Base-by-base conservation (phyloP, 169 alveolate species). In the Eimeria acervulina region DNA sequence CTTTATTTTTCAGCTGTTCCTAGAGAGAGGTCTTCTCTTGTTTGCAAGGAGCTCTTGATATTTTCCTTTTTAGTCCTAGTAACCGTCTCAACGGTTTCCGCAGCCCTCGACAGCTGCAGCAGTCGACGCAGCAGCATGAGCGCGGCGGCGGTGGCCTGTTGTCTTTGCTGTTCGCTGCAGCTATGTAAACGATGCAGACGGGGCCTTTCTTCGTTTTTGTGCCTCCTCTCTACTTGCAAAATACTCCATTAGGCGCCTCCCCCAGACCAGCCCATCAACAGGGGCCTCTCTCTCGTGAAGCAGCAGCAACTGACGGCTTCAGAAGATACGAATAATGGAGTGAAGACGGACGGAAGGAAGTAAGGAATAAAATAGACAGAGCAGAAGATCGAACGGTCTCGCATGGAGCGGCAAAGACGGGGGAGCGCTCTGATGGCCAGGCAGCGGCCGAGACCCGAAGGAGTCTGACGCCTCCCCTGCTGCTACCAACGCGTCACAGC, bases 341-440 rank as follows among this genome's bases (percentile, higher is more conserved):
- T 33, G 59, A 76, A 33, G 59, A 76, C 5, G 61, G 26, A 36
- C 51, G 3, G 1, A 15, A 33, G 3, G 28, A 76, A 76, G 2
- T 40, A 19, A 17, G 7, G 23, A 13, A 70, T 28, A 66, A 28
- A 66, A 26, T 23, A 26, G 26, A 23, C 59, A 76, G 19, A 31
- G 19, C 59, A 42, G 61, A 33, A 6, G 52, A 38, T 17, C 88
- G 7, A n/a, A n/a, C n/a, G 19, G 55, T 80, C 68, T 80, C 63
- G 90, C 90, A 80, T 80, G 90, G 90, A 80, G 90, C 72, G 44
- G 72, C 68, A 80, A 26, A 36, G 42, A 66, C 76, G 76, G 76
- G 21, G 76, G 42, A 66, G 10, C 76, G 76, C 42, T 31, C 21
- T 66, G 76, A 36, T 13, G 85, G 85, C 55, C 85, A 74, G 85